A percentile compares a stretch with the other conserved stretches of the same genome.
Conservation (phyloP, 768 basidiomycete species). For the Lactarius akahatsu region DNA sequence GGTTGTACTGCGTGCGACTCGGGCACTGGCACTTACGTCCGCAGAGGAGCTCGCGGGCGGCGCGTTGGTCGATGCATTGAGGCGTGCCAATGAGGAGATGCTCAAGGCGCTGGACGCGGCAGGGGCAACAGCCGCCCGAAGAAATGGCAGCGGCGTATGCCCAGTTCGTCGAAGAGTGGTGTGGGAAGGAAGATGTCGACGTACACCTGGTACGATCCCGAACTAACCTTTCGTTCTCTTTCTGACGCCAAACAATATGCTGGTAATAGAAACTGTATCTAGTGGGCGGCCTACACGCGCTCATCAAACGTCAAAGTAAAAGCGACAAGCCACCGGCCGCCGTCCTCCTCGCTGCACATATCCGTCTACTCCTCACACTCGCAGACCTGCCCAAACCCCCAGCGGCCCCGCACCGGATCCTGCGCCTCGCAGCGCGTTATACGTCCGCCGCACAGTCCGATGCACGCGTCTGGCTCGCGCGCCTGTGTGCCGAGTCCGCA, state of each 20-base stretch:
- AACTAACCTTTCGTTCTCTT: not conserved
- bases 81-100: slow-evolving; percentile 49
- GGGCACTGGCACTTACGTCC: slow-evolving; percentile 23
- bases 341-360: slow-evolving; percentile 39
- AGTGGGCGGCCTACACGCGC: slow-evolving; percentile 42
- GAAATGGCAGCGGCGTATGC: slow-evolving; percentile 42
- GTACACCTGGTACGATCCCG: slow-evolving; percentile 34
- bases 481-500: slow-evolving; percentile 46
- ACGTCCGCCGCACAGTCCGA: slow-evolving; percentile 39
- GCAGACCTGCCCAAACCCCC: slow-evolving; percentile 28
- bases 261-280: slow-evolving; percentile 54
- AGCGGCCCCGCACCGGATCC: slow-evolving; percentile 31
- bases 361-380: slow-evolving; percentile 37
- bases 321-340: slow-evolving; percentile 41
- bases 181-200: slow-evolving; percentile 36
- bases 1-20: slow-evolving; percentile 42
- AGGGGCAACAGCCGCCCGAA: slow-evolving; percentile 26
- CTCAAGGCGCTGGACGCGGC: slow-evolving; percentile 35
- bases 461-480: slow-evolving; percentile 52
- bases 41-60: slow-evolving; percentile 43
- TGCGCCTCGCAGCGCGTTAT: slow-evolving; percentile 48
- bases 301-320: slow-evolving; percentile 40
- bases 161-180: slow-evolving; percentile 51
- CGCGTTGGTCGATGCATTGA: slow-evolving; percentile 56
- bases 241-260: not conserved